Evolutionary conservation across 23 red algal genomes (phyloP).

Genomic region (Gracilaria vermiculophylla): DNA sequence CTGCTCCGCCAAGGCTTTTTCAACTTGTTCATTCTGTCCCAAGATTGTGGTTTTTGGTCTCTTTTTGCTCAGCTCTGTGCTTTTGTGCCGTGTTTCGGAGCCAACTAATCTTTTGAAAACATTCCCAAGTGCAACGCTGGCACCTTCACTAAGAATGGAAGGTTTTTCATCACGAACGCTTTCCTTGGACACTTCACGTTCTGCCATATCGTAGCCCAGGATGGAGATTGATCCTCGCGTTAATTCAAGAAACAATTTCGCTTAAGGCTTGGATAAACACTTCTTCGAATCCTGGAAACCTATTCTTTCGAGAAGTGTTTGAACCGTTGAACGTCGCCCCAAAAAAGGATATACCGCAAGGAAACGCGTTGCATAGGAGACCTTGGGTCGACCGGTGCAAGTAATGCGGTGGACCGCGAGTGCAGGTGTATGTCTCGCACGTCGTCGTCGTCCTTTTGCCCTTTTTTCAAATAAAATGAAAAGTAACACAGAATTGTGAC

Average conservation of each 20-base stretch:
- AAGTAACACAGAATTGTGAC: too few species aligned
- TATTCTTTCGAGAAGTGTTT: background rate
- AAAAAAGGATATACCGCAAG: background rate
- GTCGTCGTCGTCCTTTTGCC: too few species aligned
- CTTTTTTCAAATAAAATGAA: too few species aligned
- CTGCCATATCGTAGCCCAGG: background rate
- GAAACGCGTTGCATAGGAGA: too few species aligned
- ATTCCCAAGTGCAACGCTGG: slow-evolving; percentile 40
- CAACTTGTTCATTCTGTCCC: slow-evolving; percentile 43
- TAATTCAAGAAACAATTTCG: background rate
- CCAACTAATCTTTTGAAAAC: slow-evolving; percentile 24
- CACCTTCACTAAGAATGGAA: slow-evolving; percentile 41
- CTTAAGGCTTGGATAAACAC: background rate
- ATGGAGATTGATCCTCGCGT: background rate
- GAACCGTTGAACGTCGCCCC: background rate
- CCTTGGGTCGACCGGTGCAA: too few species aligned
- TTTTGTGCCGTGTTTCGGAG: background rate
- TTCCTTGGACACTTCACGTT: background rate
- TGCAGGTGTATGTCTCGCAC: too few species aligned
- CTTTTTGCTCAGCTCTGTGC: background rate
- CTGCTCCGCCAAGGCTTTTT: slow-evolving; percentile 27
- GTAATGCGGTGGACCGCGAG: too few species aligned
- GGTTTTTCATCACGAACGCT: background rate
- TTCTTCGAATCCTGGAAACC: background rate
- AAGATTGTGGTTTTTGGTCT: slow-evolving; percentile 16